phyloP scores from a whole-genome alignment of 169 alveolate genomes.

The Plasmodium gaboni region DNA sequence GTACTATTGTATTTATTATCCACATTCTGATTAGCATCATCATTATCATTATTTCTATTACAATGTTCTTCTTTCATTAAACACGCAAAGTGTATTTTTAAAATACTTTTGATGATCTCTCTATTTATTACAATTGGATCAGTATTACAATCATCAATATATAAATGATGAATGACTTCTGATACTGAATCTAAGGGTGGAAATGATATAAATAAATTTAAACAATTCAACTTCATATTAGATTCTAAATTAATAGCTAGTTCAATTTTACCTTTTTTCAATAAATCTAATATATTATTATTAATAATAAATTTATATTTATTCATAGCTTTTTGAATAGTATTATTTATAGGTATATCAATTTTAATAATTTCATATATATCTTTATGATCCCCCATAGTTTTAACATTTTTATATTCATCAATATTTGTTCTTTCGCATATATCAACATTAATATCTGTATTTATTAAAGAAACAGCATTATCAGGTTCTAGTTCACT shows the following conservation, averaged over 20 bases:
- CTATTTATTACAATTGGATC: slow-evolving; percentile 32
- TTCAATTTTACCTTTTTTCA: slow-evolving; percentile 34
- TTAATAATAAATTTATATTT: slow-evolving; percentile 53
- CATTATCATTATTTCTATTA: neutral
- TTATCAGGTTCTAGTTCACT: slow-evolving; percentile 68
- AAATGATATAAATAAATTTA: slow-evolving; percentile 34
- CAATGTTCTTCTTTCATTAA: neutral
- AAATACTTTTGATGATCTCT: slow-evolving; percentile 21
- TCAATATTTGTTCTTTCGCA: slow-evolving; percentile 14
- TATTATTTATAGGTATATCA: slow-evolving; percentile 6
- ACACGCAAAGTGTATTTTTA: slow-evolving; percentile 33
- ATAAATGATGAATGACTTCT: slow-evolving; percentile 31
- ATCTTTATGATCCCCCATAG: neutral
- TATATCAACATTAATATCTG: slow-evolving; percentile 63
- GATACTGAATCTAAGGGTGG: slow-evolving; percentile 58
- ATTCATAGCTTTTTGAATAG: slow-evolving; percentile 15
- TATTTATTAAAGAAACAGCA: slow-evolving; percentile 62
- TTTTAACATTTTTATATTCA: slow-evolving; percentile 1
- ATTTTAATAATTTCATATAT: slow-evolving; percentile 32
- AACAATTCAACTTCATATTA: neutral
- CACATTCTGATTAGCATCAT: neutral
- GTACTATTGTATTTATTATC: too few relatives aligned
- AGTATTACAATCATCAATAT: slow-evolving; percentile 30
- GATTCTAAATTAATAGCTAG: slow-evolving; percentile 17
- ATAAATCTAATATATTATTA: slow-evolving; percentile 24